These are phyloP conservation scores for Ophiostoma populinum DNA, from an alignment of 2,329 filamentous ascomycete genomes.

Conservation along the genomic window DNA sequence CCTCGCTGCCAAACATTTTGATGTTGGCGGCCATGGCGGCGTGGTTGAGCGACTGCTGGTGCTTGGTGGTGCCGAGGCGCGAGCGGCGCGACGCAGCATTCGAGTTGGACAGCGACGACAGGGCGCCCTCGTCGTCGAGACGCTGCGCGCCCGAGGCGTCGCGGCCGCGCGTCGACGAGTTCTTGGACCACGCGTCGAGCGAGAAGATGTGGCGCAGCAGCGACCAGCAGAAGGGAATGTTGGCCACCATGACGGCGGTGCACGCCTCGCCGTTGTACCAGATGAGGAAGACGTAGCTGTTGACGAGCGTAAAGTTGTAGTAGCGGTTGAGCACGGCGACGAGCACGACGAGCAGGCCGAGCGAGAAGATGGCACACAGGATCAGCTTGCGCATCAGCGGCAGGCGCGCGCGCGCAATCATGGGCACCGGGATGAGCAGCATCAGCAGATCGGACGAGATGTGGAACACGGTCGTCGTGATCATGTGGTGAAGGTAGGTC, in stretches of 20 bases:
- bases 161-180: slow-evolving; percentile 4
- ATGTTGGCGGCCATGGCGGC: background rate
- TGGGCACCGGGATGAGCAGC: slow-evolving; percentile 26
- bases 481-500: slow-evolving; percentile 29
- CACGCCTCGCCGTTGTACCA: slow-evolving; percentile 44
- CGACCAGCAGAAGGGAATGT: slow-evolving; percentile 42
- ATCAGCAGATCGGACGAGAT: slow-evolving; percentile 27
- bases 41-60: background rate
- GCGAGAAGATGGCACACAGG: slow-evolving; percentile 34
- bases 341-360: slow-evolving; percentile 36
- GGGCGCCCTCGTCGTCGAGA: slow-evolving; percentile 3
- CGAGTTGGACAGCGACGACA: background rate
- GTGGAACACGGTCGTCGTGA: slow-evolving; percentile 29
- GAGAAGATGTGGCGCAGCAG: slow-evolving; percentile 28
- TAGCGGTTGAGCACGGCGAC: slow-evolving; percentile 43
- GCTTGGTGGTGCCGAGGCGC: slow-evolving; percentile 1
- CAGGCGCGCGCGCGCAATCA: slow-evolving; percentile 24
- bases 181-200: slow-evolving; percentile 12
- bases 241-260: slow-evolving; percentile 41
- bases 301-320: slow-evolving; percentile 40
- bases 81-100: no score
- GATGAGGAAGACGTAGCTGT: slow-evolving; percentile 36
- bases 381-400: slow-evolving; percentile 26
- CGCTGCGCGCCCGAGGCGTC: slow-evolving; percentile 5
- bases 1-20: background rate